Evolutionary conservation across 352 stramenopile genomes (phyloP), one percentile per base, ranked within the genome.

Genomic region (Thraustochytrium sp.): DNA sequence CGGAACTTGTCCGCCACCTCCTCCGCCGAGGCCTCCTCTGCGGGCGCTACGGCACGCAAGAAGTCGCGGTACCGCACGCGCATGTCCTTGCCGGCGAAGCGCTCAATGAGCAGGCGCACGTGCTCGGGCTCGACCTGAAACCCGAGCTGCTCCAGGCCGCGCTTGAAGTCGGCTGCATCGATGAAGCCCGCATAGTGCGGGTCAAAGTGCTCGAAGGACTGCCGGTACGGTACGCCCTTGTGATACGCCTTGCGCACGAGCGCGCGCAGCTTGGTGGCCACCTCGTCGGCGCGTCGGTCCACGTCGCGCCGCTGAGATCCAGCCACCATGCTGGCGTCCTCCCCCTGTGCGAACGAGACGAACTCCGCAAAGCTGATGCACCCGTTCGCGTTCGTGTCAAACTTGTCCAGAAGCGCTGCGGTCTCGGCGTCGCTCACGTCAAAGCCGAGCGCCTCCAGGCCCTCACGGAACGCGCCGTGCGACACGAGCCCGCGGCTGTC

Each of bases 181-280:
- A 80, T 61, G 34, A 46, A 72, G 18, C 68, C 68, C 13, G 68
- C 31, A 38, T 65, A 80, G 51, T 80, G 68, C 11, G 68, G 68
- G 31, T 80, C 68, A 44, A 80, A 80, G 51, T 80, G 68, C 0
- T 80, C 68, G 51, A 80, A 80, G 8, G 68, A 61, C 68, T 80
- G 48, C 34, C 68, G n/a, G 40, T 80, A 80, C 21, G 31, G 44
- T 13, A 80, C 68, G 9, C 68, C 68, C 34, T 80, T 68, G 1
- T 80, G 18, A 31, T 80, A 44, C 23, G 68, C 68, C 51, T 80
- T 80, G 29, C 68, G 48, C 23, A 80, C 68, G 8, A 80, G 68
- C 23, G 68, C 23, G 34, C 68, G 68, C 0, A 80, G 68, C 31
- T 80, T 4, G 21, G 42, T 16, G 21, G 68, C 68, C 0, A 80